Evolutionary conservation across 805 yeast genomes (phyloP).

Genomic region (Candida michaelii): DNA sequence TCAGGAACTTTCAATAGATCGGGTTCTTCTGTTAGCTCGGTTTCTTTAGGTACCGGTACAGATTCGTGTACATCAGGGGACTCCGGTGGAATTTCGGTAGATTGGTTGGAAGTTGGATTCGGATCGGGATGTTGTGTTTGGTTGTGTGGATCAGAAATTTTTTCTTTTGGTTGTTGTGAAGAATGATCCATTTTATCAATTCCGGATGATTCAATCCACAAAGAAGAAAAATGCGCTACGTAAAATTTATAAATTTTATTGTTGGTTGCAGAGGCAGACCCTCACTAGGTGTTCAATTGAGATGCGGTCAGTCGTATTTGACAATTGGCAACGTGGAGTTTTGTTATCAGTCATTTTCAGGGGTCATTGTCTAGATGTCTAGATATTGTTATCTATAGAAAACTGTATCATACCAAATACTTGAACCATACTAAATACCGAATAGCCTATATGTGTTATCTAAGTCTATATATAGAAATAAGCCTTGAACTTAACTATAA

Average conservation of each 20-base stretch:
- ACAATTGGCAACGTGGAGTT: too few relatives aligned
- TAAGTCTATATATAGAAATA: too few relatives aligned
- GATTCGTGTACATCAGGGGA: not conserved
- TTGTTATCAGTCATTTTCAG: too few relatives aligned
- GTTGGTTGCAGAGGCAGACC: not conserved
- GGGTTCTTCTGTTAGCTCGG: not conserved
- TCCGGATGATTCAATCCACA: constrained; percentile 4
- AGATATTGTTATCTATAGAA: too few relatives aligned
- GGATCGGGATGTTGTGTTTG: not conserved
- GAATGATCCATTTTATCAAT: not conserved
- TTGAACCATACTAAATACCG: too few relatives aligned
- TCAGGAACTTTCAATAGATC: not conserved
- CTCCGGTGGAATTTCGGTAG: not conserved
- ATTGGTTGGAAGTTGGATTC: not conserved
- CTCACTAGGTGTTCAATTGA: not conserved
- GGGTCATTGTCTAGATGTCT: too few relatives aligned
- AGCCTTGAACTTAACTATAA: too few relatives aligned
- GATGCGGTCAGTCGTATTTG: too few relatives aligned
- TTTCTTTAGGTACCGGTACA: not conserved
- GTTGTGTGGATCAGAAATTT: not conserved
- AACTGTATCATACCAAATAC: too few relatives aligned
- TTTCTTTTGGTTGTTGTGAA: not conserved
- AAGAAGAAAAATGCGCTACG: not conserved
- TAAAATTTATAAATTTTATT: not conserved
- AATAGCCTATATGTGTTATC: too few relatives aligned